Conservation (phyloP, 2,329 filamentous ascomycete species). For the Sordariomycetes sp. region DNA sequence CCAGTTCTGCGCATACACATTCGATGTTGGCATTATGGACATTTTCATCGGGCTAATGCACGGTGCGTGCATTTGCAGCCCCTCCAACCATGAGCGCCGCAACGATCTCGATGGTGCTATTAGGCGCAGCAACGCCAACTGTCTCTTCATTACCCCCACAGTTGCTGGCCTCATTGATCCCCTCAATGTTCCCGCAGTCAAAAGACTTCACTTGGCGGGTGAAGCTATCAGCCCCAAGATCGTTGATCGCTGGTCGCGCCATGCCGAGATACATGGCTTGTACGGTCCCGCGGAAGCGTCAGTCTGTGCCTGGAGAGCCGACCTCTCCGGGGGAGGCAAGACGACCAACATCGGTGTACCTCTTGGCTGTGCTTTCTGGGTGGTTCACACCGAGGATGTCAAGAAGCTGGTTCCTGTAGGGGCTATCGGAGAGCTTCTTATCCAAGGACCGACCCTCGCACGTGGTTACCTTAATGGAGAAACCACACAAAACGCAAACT, state of each 20-base stretch:
- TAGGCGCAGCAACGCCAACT: constrained; percentile 6
- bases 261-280: constrained; percentile 19
- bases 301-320: constrained; percentile 13
- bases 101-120: constrained; percentile 7
- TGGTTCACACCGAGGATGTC: constrained; percentile 23
- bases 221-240: constrained; percentile 15
- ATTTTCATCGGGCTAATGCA: background rate
- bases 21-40: background rate
- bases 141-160: constrained; percentile 6
- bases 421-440: constrained; percentile 76
- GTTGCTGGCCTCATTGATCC: constrained; percentile 6
- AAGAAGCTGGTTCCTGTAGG: constrained; percentile 30
- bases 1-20: background rate
- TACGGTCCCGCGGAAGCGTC: constrained; percentile 30
- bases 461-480: constrained; percentile 47
- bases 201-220: constrained; percentile 9
- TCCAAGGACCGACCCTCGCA: constrained; percentile 75
- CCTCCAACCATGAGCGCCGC: constrained; percentile 7
- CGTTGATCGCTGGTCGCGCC: constrained; percentile 7
- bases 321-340: constrained; percentile 14
- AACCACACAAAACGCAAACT: constrained; percentile 37
- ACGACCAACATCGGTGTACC: constrained; percentile 5
- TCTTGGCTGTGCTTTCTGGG: constrained; percentile 16
- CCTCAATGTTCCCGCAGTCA: constrained; percentile 4
- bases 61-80: constrained; percentile 1